Evolutionary conservation across 1,284 basidiomycete species (phyloP), one percentile per base, ranked within the genome.

Genomic region (Malassezia sympodialis): DNA sequence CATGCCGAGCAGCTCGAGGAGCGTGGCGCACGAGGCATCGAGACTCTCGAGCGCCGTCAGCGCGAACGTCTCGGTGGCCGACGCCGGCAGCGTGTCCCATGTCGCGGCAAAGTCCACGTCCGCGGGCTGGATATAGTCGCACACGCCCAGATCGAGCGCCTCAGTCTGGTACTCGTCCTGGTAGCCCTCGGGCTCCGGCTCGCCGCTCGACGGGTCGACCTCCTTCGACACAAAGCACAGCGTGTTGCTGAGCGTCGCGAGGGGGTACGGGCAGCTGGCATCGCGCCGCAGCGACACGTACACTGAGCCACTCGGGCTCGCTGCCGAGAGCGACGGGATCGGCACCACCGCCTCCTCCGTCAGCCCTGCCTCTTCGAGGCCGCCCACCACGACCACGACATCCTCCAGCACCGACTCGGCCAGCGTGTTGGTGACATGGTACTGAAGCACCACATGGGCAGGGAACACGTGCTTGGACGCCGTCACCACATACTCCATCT

Each of bases 91-190:
- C 66, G 88, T 83, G 72, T 96, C 93, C 94, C 94, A 99, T 78
- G 98, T 93, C 47, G 85, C 81, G 47, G 82, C 81, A 77, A 98
- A 98, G 31, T 87, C 87, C 37, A 84, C 84, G 72, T 96, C 96
- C 62, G 82, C 89, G 15, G 90, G 90, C 45, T 90, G 80, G 69
- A 99, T 88, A 77, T 96, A 99, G 77, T 90, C 88, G 27, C 85
- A 84, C 4, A 88, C 89, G 53, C 85, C 84, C 45, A 99, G 79
- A 72, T 96, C 94, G 53, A 96, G 82, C 63, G 96, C 94, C 76
- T 96, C 93, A 39, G 96, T 80, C 76, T 90, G 87, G 77, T 99
- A 99, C 77, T 98, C 93, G 79, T 98, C 94, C 73, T 90, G 87
- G 77, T 98, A 99, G 7, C 94, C 94, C 62, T 96, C 91, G 65